A percentile compares a stretch with the other conserved stretches of the same genome.
Evolutionary conservation across 78 protist species (phyloP).

Genomic region (Pelomyxa schiedti): DNA sequence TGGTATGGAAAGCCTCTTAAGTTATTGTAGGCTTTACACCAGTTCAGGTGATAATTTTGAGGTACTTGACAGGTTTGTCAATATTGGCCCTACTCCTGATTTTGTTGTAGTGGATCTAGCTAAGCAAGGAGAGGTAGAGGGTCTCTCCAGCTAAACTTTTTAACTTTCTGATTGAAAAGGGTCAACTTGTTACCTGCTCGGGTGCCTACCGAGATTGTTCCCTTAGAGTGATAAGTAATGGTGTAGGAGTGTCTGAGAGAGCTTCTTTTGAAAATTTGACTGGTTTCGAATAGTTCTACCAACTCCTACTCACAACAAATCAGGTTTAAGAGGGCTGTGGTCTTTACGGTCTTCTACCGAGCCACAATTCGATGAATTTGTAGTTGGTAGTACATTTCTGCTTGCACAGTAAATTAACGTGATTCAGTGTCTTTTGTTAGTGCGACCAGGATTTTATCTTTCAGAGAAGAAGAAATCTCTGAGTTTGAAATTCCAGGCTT

Average conservation of each 20-base stretch:
- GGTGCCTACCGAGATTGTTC: constrained; percentile 73
- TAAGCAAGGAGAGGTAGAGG: constrained; percentile 78
- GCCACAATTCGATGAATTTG: no score
- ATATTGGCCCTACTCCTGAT: constrained; percentile 81
- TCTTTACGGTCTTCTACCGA: no score
- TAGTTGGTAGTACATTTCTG: no score
- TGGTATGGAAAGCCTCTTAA: no score
- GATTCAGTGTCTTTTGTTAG: constrained; percentile 60
- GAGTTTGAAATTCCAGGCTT: constrained; percentile 61
- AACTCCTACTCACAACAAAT: background rate
- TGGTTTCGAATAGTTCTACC: constrained; percentile 65
- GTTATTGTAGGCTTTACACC: no score
- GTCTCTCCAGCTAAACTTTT: no score
- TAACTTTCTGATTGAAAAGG: no score
- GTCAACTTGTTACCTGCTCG: constrained; percentile 77
- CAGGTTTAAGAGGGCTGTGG: no score
- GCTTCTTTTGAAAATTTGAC: constrained; percentile 68
- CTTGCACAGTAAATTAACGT: no score
- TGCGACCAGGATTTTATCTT: constrained; percentile 50
- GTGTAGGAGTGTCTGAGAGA: constrained; percentile 79
- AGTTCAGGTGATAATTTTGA: background rate
- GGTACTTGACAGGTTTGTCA: constrained; percentile 40
- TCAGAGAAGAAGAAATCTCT: constrained; percentile 60
- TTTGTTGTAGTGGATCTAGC: constrained; percentile 67
- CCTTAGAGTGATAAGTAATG: constrained; percentile 75